These are phyloP conservation scores for Suillus luteus DNA, from an alignment of 768 basidiomycete genomes.

Conservation along the genomic window DNA sequence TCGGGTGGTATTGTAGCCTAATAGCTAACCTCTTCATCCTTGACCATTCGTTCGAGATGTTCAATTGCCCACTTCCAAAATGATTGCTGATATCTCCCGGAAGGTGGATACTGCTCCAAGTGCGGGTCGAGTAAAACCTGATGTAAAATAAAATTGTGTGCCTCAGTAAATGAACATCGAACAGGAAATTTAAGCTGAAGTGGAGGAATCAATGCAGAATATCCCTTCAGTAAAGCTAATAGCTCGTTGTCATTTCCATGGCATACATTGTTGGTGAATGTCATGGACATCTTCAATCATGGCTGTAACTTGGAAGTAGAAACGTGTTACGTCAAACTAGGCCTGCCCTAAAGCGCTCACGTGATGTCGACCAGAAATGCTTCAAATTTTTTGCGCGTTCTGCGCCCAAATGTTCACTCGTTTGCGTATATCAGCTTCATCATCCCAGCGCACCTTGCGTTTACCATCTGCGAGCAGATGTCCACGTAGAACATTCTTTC, in stretches of 20 bases:
- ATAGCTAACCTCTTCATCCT: conserved; percentile 48
- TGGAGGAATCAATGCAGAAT: conserved; percentile 52
- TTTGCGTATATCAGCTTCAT: conserved; percentile 20
- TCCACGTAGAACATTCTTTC: conserved; percentile 23
- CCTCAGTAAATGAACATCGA: conserved; percentile 35
- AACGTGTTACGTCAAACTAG: background rate
- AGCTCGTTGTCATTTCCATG: conserved; percentile 19
- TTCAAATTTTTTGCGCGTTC: conserved; percentile 20
- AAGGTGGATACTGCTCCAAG: conserved; percentile 61
- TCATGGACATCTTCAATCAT: background rate
- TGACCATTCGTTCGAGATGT: conserved; percentile 48
- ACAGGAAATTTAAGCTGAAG: conserved; percentile 44
- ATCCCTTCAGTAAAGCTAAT: conserved; percentile 51
- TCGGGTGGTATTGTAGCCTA: background rate
- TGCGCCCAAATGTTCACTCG: conserved; percentile 24
- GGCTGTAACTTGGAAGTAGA: too few relatives aligned
- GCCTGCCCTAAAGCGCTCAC: conserved; percentile 1
- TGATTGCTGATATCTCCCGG: conserved; percentile 55
- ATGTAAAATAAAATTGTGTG: conserved; percentile 59
- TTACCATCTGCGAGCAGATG: conserved; percentile 15
- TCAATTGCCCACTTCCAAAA: conserved; percentile 79
- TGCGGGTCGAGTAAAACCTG: conserved; percentile 54
- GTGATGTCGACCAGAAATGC: conserved; percentile 11
- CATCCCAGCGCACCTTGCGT: conserved; percentile 9
- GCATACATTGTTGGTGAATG: background rate